A percentile compares a stretch with the other conserved stretches of the same genome.
phyloP scores from a whole-genome alignment of 164 flowering plant genomes.

The Dillenia turbinata region DNA sequence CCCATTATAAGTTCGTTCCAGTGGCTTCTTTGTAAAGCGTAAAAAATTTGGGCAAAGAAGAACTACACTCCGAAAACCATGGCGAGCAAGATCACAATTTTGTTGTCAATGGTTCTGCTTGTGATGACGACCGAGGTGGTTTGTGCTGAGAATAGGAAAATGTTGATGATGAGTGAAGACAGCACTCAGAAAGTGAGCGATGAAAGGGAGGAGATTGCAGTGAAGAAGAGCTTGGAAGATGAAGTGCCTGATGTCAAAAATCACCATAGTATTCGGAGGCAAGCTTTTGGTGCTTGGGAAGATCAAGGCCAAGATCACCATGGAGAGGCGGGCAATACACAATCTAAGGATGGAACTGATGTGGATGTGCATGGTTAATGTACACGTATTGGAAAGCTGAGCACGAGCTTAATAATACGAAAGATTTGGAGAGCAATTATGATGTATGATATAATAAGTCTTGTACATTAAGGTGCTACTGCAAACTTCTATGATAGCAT shows the following conservation, averaged over 20 bases:
- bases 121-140: background rate
- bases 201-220: background rate
- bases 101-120: background rate
- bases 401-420: no score
- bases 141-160: background rate
- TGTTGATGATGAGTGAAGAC: background rate
- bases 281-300: slow-evolving; percentile 4
- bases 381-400: no score
- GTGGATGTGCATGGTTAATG: background rate
- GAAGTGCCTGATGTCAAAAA: slow-evolving; percentile 5
- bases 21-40: no score
- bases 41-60: no score
- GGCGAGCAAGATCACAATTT: background rate
- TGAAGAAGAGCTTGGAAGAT: background rate
- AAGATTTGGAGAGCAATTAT: no score
- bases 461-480: no score
- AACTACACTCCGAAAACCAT: background rate
- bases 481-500: no score
- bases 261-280: slow-evolving; percentile 15
- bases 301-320: background rate
- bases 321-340: background rate
- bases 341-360: background rate
- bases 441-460: no score
- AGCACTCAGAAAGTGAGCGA: background rate
- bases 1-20: no score